Conservation (phyloP, 495 filamentous ascomycete species). For the Thermothielavioides terrestris region DNA sequence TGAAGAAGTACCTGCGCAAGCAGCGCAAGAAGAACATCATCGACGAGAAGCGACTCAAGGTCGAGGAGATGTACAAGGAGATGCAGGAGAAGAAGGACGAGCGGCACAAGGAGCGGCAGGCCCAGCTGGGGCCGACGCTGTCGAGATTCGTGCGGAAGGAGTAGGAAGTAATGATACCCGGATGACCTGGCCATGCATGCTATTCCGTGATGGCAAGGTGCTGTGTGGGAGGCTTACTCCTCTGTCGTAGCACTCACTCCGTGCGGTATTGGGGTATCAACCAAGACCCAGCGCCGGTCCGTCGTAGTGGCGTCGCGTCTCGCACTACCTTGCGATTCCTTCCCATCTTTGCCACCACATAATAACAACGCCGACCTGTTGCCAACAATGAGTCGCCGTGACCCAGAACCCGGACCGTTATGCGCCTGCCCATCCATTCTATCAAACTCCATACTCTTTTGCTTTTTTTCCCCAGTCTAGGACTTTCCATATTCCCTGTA, state of each 20-base stretch:
- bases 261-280: too few species aligned
- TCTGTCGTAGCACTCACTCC: too few species aligned
- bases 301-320: too few species aligned
- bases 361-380: too few species aligned
- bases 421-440: too few species aligned
- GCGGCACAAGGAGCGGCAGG: constrained; percentile 35
- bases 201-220: not conserved
- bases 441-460: not conserved
- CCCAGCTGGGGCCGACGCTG: constrained; percentile 39
- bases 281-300: too few species aligned
- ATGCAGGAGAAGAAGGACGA: constrained; percentile 32
- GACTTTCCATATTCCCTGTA: not conserved
- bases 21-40: constrained; percentile 83
- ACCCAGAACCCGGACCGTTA: too few species aligned
- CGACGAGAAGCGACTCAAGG: constrained; percentile 70
- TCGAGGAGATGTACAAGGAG: constrained; percentile 41
- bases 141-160: constrained; percentile 41
- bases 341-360: too few species aligned
- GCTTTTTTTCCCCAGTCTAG: not conserved
- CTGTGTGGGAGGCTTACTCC: too few species aligned
- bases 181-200: not conserved
- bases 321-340: too few species aligned
- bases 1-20: constrained; percentile 84
- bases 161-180: constrained; percentile 30
- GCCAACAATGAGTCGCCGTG: too few species aligned